These are phyloP conservation scores for Styphnolobium japonicum DNA, from an alignment of 306 rosid species.

Conservation along the genomic window DNA sequence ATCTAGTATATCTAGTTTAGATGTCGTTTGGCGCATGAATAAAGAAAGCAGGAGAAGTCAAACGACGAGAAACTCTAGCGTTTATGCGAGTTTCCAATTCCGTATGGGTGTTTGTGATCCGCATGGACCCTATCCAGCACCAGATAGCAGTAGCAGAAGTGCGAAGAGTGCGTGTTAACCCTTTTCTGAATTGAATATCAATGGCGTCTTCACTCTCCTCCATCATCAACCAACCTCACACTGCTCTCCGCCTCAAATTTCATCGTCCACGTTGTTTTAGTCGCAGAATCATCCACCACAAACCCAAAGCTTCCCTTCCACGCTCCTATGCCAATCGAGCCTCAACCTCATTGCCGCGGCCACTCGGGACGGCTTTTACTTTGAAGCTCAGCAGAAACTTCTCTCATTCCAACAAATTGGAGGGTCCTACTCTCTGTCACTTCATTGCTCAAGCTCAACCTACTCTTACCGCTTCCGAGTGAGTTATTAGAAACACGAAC, in stretches of 20 bases:
- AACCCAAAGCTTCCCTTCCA: conserved; percentile 18
- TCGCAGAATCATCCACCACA: conserved; percentile 28
- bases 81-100: too few species aligned
- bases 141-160: neutral
- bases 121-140: conserved; percentile 36
- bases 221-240: conserved; percentile 53
- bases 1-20: too few species aligned
- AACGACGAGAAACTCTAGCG: neutral
- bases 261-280: conserved; percentile 41
- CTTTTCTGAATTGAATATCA: neutral
- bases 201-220: conserved; percentile 63
- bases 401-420: conserved; percentile 37
- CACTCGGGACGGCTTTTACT: conserved; percentile 7
- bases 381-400: conserved; percentile 36
- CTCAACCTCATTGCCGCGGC: conserved; percentile 2
- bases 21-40: too few species aligned
- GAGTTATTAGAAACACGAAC: conserved; percentile 13
- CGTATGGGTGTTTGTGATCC: too few species aligned
- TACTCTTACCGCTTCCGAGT: conserved; percentile 58
- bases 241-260: conserved; percentile 47
- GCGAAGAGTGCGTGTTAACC: neutral
- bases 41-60: too few species aligned
- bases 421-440: conserved; percentile 40
- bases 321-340: conserved; percentile 21
- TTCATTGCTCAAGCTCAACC: conserved; percentile 60